phyloP scores from a whole-genome alignment of 176 grass and related monocot species.

The Musa troglodytarum region DNA sequence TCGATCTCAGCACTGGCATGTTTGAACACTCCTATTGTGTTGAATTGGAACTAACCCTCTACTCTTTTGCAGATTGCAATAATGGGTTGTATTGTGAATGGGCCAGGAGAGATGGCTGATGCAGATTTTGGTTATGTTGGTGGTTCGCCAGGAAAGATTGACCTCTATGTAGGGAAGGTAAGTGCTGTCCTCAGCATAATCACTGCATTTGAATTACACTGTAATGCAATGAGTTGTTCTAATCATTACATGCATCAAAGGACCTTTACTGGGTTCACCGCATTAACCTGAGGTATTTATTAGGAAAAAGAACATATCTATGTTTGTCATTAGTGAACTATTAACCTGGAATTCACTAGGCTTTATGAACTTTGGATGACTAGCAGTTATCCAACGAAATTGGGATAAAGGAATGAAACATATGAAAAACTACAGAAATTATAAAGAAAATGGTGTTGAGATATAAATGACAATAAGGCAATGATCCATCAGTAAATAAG shows the following conservation, averaged over 20 bases:
- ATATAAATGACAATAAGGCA: too few relatives aligned
- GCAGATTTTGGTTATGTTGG: slow-evolving; percentile 96
- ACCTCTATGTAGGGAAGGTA: slow-evolving; percentile 98
- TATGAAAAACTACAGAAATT: too few relatives aligned
- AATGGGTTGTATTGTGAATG: slow-evolving; percentile 97
- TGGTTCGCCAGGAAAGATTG: slow-evolving; percentile 89
- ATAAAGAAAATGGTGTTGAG: too few relatives aligned
- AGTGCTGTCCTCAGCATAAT: background rate
- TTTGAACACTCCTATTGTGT: background rate
- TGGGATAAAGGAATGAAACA: background rate
- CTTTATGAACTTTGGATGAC: background rate
- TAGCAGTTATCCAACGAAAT: background rate
- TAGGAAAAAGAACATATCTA: background rate
- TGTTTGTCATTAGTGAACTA: background rate
- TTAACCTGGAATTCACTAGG: background rate
- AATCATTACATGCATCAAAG: background rate
- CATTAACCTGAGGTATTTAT: background rate
- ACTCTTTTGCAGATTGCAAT: slow-evolving; percentile 65
- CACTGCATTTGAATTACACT: slow-evolving; percentile 12
- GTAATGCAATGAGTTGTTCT: background rate
- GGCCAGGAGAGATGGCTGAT: slow-evolving; percentile 95
- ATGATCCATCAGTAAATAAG: too few relatives aligned
- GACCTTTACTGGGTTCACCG: background rate
- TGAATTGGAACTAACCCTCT: slow-evolving; percentile 1
- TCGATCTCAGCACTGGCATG: slow-evolving; percentile 9